Evolutionary conservation across 2,329 filamentous ascomycete genomes (phyloP).

Genomic region (Sclerotinia nivalis): DNA sequence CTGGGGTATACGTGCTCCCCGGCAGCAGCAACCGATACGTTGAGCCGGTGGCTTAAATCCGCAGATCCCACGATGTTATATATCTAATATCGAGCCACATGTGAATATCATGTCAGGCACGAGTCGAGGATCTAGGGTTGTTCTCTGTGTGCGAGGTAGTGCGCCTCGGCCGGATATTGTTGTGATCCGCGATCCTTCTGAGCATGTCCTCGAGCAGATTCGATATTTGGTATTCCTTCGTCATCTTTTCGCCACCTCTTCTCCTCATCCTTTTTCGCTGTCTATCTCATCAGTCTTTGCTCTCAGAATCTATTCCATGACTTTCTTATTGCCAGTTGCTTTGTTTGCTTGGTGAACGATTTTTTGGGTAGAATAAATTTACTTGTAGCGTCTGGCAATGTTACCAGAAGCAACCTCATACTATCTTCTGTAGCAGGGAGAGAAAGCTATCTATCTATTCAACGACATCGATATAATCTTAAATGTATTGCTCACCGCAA

Average conservation of each 20-base stretch:
- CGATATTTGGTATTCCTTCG: background rate
- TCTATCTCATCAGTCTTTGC: background rate
- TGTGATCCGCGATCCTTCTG: too few relatives aligned
- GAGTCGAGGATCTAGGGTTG: background rate
- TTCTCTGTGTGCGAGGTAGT: background rate
- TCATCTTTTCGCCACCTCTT: too few relatives aligned
- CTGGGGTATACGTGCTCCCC: background rate
- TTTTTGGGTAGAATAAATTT: background rate
- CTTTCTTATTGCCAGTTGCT: background rate
- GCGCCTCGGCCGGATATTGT: background rate
- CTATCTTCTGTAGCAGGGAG: background rate
- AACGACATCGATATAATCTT: too few relatives aligned
- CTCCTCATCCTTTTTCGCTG: background rate
- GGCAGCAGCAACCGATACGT: conserved; percentile 10
- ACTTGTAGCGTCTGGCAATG: background rate
- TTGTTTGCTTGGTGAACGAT: too few relatives aligned
- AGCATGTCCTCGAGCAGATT: too few relatives aligned
- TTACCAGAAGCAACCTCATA: background rate
- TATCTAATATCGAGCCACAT: background rate
- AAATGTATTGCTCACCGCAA: background rate
- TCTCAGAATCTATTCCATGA: background rate
- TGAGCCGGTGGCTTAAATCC: background rate
- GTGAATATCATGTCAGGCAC: conserved; percentile 11
- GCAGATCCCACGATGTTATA: background rate
- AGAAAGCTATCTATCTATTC: too few relatives aligned